Conservation (phyloP, 441 rosid genomes). For the Jatropha multifida region DNA sequence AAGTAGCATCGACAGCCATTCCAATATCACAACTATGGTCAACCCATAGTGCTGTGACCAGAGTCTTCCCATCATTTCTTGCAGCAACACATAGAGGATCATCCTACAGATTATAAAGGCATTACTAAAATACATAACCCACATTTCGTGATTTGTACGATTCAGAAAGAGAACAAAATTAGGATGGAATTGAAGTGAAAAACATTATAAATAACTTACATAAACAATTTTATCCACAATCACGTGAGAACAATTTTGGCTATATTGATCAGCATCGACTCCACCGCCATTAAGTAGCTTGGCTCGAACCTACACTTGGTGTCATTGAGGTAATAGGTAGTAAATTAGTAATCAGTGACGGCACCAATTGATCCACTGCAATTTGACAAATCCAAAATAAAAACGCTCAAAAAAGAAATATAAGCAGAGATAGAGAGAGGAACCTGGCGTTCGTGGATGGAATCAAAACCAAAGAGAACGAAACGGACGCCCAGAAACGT, state of each 20-base stretch:
- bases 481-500: conserved; percentile 68
- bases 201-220: conserved; percentile 38
- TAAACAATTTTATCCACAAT: conserved; percentile 67
- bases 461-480: conserved; percentile 66
- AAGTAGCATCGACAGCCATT: conserved; percentile 59
- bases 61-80: conserved; percentile 62
- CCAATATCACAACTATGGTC: conserved; percentile 78
- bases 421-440: too few relatives aligned
- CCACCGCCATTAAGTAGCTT: conserved; percentile 84
- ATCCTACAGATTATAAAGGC: conserved; percentile 43
- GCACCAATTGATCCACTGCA: background rate
- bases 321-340: background rate
- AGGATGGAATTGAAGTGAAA: background rate
- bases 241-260: conserved; percentile 59
- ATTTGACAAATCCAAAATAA: background rate
- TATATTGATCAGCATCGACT: conserved; percentile 52
- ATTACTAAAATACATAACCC: background rate
- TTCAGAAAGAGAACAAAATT: background rate
- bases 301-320: conserved; percentile 48
- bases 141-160: too few relatives aligned
- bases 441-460: conserved; percentile 40
- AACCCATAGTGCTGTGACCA: conserved; percentile 79
- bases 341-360: background rate
- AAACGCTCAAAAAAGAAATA: background rate
- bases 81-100: conserved; percentile 78